Evolutionary conservation across 1,284 basidiomycete genomes (phyloP), one percentile per base, ranked within the genome.

Genomic region (Leccinum pachyderme): DNA sequence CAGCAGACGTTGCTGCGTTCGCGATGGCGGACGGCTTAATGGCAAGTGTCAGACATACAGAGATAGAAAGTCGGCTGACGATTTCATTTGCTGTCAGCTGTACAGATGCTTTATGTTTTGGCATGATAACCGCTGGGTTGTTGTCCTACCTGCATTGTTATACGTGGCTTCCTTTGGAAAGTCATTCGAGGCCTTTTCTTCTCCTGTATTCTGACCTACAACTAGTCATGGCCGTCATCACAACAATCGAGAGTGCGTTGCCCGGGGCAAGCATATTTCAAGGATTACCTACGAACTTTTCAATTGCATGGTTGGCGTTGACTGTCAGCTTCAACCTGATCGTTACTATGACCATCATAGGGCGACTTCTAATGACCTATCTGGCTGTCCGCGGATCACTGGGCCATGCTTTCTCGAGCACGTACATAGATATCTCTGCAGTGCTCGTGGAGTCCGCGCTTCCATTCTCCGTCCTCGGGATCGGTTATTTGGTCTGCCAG

Each of bases 321-420:
- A 51, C 48, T 13, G 48, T 54, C 44, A 47, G 48, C 53, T 54
- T 54, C 44, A 54, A 54, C 22, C 13, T 51, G 32, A 47, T 54
- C 5, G 53, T 51, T 1, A 54, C 53, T 2, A 2, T 41, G 27
- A 54, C 29, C 44, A 54, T 54, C 28, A 32, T 54, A 13, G 32
- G 33, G 18, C 48, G 44, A 6, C 33, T 54, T 18, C 49, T 54
- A 15, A 5, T 8, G 24, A 27, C 35, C 22, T 54, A 54, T 41
- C 25, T 43, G 49, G 7, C 22, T 6, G 24, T 51, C 35, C 53
- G 53, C 3, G n/a, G 37, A 27, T 15, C 49, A 13, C 28, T 53
- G 9, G 39, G 27, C 7, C 44, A 43, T 9, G 25, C 13, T 18
- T 28, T 52, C 28, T 31, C 43, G 22, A 18, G 6, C 4, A 39